Evolutionary conservation across 169 alveolate species (phyloP).

Genomic region (Miamiensis avidus): DNA sequence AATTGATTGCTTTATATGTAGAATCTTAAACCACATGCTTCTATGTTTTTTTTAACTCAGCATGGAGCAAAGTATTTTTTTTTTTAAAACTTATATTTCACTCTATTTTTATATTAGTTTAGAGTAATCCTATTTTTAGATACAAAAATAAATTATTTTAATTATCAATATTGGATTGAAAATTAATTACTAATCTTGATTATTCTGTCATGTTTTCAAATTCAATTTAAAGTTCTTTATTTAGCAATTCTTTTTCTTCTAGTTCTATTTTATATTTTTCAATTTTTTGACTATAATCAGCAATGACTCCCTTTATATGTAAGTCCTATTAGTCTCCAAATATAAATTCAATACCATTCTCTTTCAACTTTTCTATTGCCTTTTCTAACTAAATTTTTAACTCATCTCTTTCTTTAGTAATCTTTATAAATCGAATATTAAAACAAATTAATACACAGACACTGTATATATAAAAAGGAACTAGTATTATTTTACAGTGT

Average conservation of each 20-base stretch:
- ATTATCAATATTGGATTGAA: no score
- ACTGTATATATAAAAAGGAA: no score
- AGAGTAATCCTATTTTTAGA: slow-evolving; percentile 33
- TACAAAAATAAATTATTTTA: no score
- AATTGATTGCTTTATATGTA: background rate
- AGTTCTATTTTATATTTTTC: slow-evolving; percentile 37
- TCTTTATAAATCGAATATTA: no score
- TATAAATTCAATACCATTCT: slow-evolving; percentile 1
- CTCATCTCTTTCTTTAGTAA: background rate
- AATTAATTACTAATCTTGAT: no score
- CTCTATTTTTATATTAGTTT: slow-evolving; percentile 37
- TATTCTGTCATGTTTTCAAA: slow-evolving; percentile 28
- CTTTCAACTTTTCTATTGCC: background rate
- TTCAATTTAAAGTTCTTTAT: slow-evolving; percentile 34
- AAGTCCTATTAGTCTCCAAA: slow-evolving; percentile 9
- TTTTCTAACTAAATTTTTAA: background rate
- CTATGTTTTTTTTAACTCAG: background rate
- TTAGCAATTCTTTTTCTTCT: slow-evolving; percentile 25
- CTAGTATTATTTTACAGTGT: background rate
- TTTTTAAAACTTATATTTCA: slow-evolving; percentile 45
- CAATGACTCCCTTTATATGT: slow-evolving; percentile 2
- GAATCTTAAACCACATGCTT: background rate
- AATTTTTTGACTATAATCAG: slow-evolving; percentile 37
- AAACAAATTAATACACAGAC: no score
- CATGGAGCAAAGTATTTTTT: slow-evolving; percentile 28